Evolutionary conservation across 2,329 filamentous ascomycete genomes (phyloP).

Genomic region (Fusarium miscanthi): DNA sequence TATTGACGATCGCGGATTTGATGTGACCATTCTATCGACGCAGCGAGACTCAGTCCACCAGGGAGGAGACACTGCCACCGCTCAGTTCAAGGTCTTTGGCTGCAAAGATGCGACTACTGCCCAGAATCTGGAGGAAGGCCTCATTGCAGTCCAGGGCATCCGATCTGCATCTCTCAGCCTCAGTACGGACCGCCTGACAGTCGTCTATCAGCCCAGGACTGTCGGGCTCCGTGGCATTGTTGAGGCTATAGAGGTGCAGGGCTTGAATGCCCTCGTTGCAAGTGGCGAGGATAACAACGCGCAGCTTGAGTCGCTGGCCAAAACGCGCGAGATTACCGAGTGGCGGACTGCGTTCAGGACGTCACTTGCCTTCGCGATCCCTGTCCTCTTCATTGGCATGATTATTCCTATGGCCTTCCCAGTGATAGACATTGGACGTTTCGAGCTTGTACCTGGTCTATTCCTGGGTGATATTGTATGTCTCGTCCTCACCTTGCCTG

Average conservation of each 20-base stretch:
- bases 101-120: neutral
- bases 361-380: conserved; percentile 84
- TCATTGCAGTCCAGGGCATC: conserved; percentile 76
- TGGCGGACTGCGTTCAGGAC: conserved; percentile 86
- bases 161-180: conserved; percentile 79
- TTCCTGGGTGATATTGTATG: conserved; percentile 91
- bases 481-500: conserved; percentile 84
- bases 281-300: conserved; percentile 97
- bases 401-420: conserved; percentile 87
- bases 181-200: conserved; percentile 75
- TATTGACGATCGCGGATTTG: conserved; percentile 81
- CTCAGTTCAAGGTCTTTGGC: conserved; percentile 56
- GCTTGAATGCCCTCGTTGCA: conserved; percentile 88
- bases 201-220: conserved; percentile 76
- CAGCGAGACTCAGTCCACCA: conserved; percentile 68
- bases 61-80: conserved; percentile 70
- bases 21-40: conserved; percentile 71
- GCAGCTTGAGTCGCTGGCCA: conserved; percentile 93
- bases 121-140: conserved; percentile 73
- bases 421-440: conserved; percentile 78
- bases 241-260: conserved; percentile 80
- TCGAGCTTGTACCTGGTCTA: conserved; percentile 76
- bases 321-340: conserved; percentile 95
- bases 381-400: conserved; percentile 95
- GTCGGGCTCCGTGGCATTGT: conserved; percentile 86